Evolutionary conservation across 2,329 filamentous ascomycete species (phyloP).

Genomic region (Septoria linicola): DNA sequence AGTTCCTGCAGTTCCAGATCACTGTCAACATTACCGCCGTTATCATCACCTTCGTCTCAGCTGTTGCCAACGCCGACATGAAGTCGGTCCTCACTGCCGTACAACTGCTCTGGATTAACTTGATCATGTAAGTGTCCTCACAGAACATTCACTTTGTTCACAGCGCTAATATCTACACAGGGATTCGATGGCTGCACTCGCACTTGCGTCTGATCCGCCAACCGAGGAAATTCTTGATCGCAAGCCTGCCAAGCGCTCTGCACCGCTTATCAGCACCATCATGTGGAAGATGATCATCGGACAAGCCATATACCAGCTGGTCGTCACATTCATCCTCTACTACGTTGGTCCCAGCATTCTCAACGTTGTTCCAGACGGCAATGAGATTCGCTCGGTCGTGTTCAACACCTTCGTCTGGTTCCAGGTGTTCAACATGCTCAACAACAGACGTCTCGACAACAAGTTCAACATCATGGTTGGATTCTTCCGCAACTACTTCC

Average conservation of each 20-base stretch:
- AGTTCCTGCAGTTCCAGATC: constrained; percentile 67
- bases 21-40: constrained; percentile 93
- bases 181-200: constrained; percentile 91
- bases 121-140: constrained; percentile 69
- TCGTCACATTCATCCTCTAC: constrained; percentile 75
- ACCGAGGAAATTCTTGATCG: constrained; percentile 76
- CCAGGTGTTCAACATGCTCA: constrained; percentile 98
- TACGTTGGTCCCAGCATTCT: constrained; percentile 67
- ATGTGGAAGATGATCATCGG: constrained; percentile 99
- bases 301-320: constrained; percentile 84
- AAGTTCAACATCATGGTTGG: constrained; percentile 94
- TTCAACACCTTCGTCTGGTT: constrained; percentile 99
- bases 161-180: constrained; percentile 6
- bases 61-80: constrained; percentile 68
- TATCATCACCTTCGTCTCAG: constrained; percentile 80
- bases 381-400: constrained; percentile 72
- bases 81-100: constrained; percentile 79
- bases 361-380: constrained; percentile 48
- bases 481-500: constrained; percentile 80
- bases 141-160: background rate
- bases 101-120: constrained; percentile 91
- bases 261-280: constrained; percentile 74
- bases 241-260: constrained; percentile 72
- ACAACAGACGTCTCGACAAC: constrained; percentile 93
- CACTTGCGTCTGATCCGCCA: constrained; percentile 83